phyloP scores from a whole-genome alignment of 129 eudicot species.

The Pittosporum tobira region DNA sequence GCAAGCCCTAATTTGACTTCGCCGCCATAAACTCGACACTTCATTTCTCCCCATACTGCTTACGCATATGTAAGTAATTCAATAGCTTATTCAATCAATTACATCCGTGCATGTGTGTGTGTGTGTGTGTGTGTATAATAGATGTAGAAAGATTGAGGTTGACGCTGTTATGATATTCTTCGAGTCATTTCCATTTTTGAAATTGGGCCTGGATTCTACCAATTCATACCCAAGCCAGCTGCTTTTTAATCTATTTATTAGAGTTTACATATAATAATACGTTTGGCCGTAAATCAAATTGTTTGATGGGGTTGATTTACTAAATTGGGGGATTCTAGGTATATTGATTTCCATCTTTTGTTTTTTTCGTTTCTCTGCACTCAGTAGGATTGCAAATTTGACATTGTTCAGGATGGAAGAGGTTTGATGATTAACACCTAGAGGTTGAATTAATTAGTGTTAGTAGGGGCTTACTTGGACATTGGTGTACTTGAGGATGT shows the following conservation, averaged over 20 bases:
- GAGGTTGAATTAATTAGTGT: background rate
- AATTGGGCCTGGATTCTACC: too few species aligned
- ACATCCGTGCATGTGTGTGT: background rate
- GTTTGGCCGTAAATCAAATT: background rate
- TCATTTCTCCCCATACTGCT: background rate
- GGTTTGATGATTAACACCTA: slow-evolving; percentile 7
- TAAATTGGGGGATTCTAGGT: background rate
- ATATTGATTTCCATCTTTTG: slow-evolving; percentile 3
- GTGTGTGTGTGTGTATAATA: background rate
- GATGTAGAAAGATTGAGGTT: background rate
- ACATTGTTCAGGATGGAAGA: slow-evolving; percentile 16
- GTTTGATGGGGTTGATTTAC: background rate
- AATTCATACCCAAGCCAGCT: too few species aligned
- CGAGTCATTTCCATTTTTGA: background rate
- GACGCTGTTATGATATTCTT: too few species aligned
- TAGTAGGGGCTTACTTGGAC: slow-evolving; percentile 8
- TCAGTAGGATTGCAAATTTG: background rate
- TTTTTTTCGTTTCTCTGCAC: background rate
- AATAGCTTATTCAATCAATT: background rate
- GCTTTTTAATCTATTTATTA: background rate
- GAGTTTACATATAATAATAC: background rate
- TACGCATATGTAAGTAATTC: background rate
- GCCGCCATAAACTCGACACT: slow-evolving; percentile 11
- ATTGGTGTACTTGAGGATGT: background rate
- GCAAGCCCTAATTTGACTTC: slow-evolving; percentile 22